Conservation (phyloP, 2,329 filamentous ascomycete genomes). For the Xylaria sp. region DNA sequence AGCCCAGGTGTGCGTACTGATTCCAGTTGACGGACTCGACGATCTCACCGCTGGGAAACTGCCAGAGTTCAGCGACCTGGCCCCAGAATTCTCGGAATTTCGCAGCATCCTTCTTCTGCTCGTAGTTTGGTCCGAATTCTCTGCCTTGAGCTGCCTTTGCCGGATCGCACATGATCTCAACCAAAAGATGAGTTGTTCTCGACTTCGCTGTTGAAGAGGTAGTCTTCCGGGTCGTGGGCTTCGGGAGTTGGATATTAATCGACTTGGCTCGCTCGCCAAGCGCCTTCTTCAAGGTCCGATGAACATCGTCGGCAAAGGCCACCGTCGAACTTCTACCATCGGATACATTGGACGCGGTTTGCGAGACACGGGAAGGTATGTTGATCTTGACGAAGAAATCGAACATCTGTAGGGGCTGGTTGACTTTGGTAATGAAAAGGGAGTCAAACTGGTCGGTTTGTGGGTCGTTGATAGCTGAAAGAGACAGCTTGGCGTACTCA, state of each 20-base stretch:
- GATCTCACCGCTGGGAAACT: conserved; percentile 94
- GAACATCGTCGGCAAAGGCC: conserved; percentile 52
- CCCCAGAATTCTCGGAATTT: conserved; percentile 92
- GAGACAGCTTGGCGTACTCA: conserved; percentile 67
- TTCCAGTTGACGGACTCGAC: conserved; percentile 87
- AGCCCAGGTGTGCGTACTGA: conserved; percentile 49
- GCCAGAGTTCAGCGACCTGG: conserved; percentile 82
- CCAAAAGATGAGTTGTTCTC: conserved; percentile 41
- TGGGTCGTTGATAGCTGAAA: conserved; percentile 69
- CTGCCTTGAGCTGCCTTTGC: conserved; percentile 68
- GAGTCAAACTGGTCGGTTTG: conserved; percentile 75
- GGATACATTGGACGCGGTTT: conserved; percentile 20
- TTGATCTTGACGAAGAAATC: conserved; percentile 43
- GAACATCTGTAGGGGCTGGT: conserved; percentile 50
- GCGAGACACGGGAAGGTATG: conserved; percentile 20
- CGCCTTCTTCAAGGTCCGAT: conserved; percentile 62
- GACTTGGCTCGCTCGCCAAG: conserved; percentile 69
- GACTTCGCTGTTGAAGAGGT: conserved; percentile 34
- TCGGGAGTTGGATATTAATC: conserved; percentile 52
- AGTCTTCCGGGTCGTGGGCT: conserved; percentile 42
- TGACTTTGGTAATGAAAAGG: conserved; percentile 66
- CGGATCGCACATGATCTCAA: conserved; percentile 69
- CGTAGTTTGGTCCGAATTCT: conserved; percentile 81
- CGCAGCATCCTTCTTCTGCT: conserved; percentile 76
- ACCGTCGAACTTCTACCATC: conserved; percentile 42